Evolutionary conservation across 805 yeast species (phyloP), one percentile per base, ranked within the genome.

Genomic region (Teunomyces atbi): DNA sequence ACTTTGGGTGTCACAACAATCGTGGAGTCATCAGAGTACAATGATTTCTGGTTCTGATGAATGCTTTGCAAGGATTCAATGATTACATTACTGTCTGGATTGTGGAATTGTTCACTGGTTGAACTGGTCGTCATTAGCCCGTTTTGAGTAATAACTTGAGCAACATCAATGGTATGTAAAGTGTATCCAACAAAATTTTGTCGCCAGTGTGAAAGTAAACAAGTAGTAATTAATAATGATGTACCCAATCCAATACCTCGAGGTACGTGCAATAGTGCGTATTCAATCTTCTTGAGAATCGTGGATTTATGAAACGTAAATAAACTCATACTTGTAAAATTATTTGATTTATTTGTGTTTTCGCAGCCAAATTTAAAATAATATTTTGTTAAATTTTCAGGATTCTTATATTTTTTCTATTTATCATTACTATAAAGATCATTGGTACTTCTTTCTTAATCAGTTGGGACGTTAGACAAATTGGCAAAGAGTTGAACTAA

Each of bases 401-500:
- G 10, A 10, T 34, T 18, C 37, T 8, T 19, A 37, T 37, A 23
- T 21, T 37, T 21, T 38, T 38, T 23, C 33, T 30, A 30, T 38
- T 23, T 28, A 38, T 36, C 39, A 21, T 36, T 35, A 35, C 28
- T 20, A 12, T 38, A 26, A 23, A 38, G 20, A 19, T 13, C 26
- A 13, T 37, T 12, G 13, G 20, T 21, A 36, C 13, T 13, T 11
- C 19, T 19, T 12, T 7, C 3, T 43, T 42, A 47, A 13, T 41
- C 45, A 38, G 36, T 38, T 13, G 55, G 51, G 19, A 63, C 57
- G 45, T 62, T 62, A 5, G 68, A 61, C 36, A 69, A 50, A 46
- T 66, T 61, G 28, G 63, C 62, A 42, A 64, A 65, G 42, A 72
- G 52, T 45, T 70, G 69, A 7, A 79, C 82, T 41, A 84, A 65